Evolutionary conservation across 2,329 filamentous ascomycete species (phyloP).

Genomic region (Aspergillus versicolor): DNA sequence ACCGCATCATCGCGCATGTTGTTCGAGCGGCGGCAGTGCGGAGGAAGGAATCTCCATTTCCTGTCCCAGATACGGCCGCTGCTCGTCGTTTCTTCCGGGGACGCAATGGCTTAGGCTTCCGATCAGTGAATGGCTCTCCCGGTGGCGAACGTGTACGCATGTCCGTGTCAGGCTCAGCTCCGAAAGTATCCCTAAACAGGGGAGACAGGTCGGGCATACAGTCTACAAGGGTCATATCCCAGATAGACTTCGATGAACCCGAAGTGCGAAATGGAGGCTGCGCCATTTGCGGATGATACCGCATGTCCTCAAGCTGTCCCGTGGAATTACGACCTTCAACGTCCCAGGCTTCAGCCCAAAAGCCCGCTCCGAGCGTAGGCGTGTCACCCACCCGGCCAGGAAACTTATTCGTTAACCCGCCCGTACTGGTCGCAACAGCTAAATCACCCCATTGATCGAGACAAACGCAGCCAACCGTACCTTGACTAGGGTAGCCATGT

Average conservation of each 20-base stretch:
- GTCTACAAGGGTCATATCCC: conserved; percentile 10
- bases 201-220: background rate
- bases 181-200: background rate
- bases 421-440: conserved; percentile 66
- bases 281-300: background rate
- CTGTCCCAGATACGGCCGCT: conserved; percentile 71
- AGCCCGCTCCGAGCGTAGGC: conserved; percentile 77
- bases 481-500: conserved; percentile 62
- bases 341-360: conserved; percentile 84
- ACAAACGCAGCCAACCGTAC: conserved; percentile 80
- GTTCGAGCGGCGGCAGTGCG: conserved; percentile 70
- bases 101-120: background rate
- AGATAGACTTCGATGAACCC: background rate
- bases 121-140: conserved; percentile 3
- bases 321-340: conserved; percentile 20
- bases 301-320: background rate
- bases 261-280: no score
- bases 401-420: conserved; percentile 85
- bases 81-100: conserved; percentile 29
- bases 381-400: conserved; percentile 85
- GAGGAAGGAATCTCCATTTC: conserved; percentile 86
- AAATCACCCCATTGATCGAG: conserved; percentile 73
- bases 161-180: background rate
- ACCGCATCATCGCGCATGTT: conserved; percentile 70
- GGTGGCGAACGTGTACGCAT: background rate